Conservation (phyloP, 805 yeast species). For the Candida glaebosa region DNA sequence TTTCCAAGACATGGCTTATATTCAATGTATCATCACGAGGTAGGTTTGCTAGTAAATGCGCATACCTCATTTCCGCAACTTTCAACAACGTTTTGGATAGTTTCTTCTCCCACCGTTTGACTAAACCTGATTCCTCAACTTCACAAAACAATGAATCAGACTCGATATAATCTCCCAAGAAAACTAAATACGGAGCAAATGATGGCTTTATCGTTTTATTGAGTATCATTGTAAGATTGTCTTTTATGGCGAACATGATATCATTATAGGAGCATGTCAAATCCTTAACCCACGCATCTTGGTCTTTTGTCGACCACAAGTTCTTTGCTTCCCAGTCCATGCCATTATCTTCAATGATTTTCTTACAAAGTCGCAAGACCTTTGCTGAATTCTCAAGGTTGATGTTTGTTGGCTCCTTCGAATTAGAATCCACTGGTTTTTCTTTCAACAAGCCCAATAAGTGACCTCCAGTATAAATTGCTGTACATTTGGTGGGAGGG, state of each 20-base stretch:
- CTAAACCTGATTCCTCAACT: conserved; percentile 31
- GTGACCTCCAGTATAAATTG: conserved; percentile 49
- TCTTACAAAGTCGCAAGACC: conserved; percentile 27
- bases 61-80: conserved; percentile 37
- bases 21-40: conserved; percentile 57
- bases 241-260: conserved; percentile 43
- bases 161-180: conserved; percentile 50
- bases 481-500: conserved; percentile 44
- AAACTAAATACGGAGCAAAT: conserved; percentile 49
- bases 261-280: conserved; percentile 45
- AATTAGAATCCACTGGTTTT: conserved; percentile 15
- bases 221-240: conserved; percentile 39
- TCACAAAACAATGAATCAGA: conserved; percentile 42
- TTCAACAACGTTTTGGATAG: conserved; percentile 32
- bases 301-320: conserved; percentile 41
- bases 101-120: conserved; percentile 46
- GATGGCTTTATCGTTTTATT: conserved; percentile 48
- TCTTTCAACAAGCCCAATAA: conserved; percentile 29
- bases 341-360: conserved; percentile 28
- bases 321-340: conserved; percentile 29
- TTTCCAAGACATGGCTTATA: conserved; percentile 51
- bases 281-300: conserved; percentile 47
- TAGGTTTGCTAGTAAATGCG: conserved; percentile 39
- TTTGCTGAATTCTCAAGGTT: conserved; percentile 22
- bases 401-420: conserved; percentile 26